Percentiles rank a stretch among this genome's conserved stretches.
Evolutionary conservation across 805 yeast genomes (phyloP).

Genomic region (Saccharomycodes ludwigii): DNA sequence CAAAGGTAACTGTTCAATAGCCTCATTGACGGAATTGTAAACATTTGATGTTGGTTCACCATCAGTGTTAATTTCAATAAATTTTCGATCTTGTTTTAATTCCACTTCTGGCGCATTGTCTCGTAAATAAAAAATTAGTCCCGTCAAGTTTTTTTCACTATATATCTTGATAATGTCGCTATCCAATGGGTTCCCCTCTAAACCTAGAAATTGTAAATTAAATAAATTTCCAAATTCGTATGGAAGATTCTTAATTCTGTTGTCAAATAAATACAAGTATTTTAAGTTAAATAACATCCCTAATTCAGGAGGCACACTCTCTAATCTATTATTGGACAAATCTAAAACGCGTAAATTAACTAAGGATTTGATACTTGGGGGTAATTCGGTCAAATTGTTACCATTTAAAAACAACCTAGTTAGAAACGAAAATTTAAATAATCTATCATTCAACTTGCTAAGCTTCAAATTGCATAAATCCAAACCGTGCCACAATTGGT

Average conservation of each 20-base stretch:
- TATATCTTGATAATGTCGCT: slow-evolving; percentile 49
- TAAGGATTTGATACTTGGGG: slow-evolving; percentile 54
- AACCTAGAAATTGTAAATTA: slow-evolving; percentile 76
- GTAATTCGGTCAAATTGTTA: slow-evolving; percentile 59
- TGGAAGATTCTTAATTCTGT: slow-evolving; percentile 65
- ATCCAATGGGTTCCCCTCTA: slow-evolving; percentile 86
- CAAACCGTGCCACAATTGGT: slow-evolving; percentile 87
- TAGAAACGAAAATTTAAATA: slow-evolving; percentile 73
- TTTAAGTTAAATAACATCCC: slow-evolving; percentile 74
- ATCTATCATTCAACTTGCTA: slow-evolving; percentile 50
- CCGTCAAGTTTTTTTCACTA: slow-evolving; percentile 75
- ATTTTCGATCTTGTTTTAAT: slow-evolving; percentile 64
- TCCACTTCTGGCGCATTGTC: slow-evolving; percentile 64
- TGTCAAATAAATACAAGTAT: slow-evolving; percentile 80
- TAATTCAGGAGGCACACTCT: slow-evolving; percentile 67
- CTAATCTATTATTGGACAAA: slow-evolving; percentile 63
- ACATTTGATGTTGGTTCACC: slow-evolving; percentile 38
- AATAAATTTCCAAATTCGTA: slow-evolving; percentile 74
- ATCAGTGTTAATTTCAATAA: slow-evolving; percentile 70
- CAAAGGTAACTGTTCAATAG: slow-evolving; percentile 13
- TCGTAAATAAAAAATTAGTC: slow-evolving; percentile 65
- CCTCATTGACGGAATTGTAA: slow-evolving; percentile 20
- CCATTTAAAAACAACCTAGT: slow-evolving; percentile 82
- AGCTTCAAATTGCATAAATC: slow-evolving; percentile 89
- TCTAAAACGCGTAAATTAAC: slow-evolving; percentile 72